phyloP scores from a whole-genome alignment of 192 early-diverging fungal genomes.

The Rhizoclosmatium sp. region DNA sequence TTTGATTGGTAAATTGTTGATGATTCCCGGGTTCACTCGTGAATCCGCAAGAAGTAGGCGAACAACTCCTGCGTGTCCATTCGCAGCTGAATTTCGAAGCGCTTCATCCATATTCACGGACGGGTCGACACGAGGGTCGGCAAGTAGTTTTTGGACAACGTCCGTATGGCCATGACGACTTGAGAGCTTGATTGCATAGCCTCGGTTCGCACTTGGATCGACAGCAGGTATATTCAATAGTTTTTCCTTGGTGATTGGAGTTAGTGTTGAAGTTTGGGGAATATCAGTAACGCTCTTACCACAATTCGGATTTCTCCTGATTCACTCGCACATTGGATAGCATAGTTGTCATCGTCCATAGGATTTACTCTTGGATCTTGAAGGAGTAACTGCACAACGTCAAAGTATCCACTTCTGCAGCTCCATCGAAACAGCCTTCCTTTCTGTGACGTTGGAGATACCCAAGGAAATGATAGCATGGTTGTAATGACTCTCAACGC shows the following conservation, averaged over 20 bases:
- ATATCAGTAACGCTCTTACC: too few species aligned
- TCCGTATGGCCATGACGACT: conserved; percentile 36
- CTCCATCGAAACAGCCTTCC: not conserved
- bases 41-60: conserved; percentile 33
- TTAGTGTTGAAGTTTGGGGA: too few species aligned
- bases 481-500: not conserved
- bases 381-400: not conserved
- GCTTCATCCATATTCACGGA: not conserved
- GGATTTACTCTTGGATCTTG: conserved; percentile 5
- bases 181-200: conserved; percentile 21
- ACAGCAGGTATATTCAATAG: conserved; percentile 11
- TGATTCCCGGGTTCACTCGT: not conserved
- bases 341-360: conserved; percentile 33
- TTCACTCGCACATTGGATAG: conserved; percentile 19
- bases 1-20: not conserved
- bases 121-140: conserved; percentile 23
- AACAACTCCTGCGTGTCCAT: conserved; percentile 38
- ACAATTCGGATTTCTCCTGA: conserved; percentile 14
- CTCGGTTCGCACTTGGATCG: not conserved
- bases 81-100: conserved; percentile 11
- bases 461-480: not conserved
- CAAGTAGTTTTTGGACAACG: conserved; percentile 28
- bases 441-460: not conserved
- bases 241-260: too few species aligned
- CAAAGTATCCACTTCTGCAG: not conserved